phyloP scores from a whole-genome alignment of 148 eudicot genomes.

The Chenopodium suecicum region DNA sequence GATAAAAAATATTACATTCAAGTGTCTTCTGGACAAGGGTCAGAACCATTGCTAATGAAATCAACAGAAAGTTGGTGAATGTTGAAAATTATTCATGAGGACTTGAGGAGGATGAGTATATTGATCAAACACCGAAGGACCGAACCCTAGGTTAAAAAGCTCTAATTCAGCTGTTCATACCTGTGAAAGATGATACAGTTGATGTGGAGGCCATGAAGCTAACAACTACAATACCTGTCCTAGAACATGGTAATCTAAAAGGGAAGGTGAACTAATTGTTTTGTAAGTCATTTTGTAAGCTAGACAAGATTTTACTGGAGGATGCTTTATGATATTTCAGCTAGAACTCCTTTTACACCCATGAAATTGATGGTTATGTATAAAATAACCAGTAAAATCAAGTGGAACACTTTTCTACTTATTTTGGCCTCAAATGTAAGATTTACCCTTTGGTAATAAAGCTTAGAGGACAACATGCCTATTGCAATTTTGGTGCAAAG shows the following conservation, averaged over 20 bases:
- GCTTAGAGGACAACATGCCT: no score
- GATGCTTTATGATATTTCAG: neutral
- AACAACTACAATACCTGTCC: neutral
- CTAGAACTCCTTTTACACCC: neutral
- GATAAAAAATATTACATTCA: neutral
- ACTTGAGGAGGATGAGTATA: neutral
- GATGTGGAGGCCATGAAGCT: neutral
- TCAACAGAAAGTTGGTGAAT: neutral
- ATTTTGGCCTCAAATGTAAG: no score
- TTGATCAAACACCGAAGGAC: no score
- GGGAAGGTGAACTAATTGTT: no score
- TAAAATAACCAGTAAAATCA: no score
- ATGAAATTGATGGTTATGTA: neutral
- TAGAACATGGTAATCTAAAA: no score
- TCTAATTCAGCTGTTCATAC: neutral
- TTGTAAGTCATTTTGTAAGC: neutral
- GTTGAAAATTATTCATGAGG: neutral
- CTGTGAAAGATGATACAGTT: neutral
- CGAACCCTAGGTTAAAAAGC: neutral
- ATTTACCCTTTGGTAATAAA: no score
- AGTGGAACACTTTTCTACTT: no score
- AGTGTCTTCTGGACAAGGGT: neutral
- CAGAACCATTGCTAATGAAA: neutral
- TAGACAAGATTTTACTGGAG: neutral
- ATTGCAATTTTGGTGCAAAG: no score